phyloP scores from a whole-genome alignment of 148 eudicot genomes.

The Nyssa sinensis region DNA sequence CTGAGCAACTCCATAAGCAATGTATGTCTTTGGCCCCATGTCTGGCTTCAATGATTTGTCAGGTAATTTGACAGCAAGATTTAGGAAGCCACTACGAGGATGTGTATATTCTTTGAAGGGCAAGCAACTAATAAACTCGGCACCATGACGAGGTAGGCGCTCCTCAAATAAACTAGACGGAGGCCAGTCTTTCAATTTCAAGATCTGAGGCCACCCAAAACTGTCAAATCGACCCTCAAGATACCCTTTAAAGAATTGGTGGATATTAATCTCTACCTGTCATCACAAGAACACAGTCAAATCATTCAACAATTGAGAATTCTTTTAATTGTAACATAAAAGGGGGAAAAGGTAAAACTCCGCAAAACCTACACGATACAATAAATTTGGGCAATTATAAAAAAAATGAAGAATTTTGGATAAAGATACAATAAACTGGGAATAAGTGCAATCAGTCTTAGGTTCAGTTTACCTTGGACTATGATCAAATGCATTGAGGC shows the following conservation, averaged over 20 bases:
- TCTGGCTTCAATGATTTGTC: constrained; percentile 47
- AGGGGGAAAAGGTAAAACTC: not conserved
- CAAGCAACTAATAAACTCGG: constrained; percentile 57
- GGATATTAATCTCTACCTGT: constrained; percentile 46
- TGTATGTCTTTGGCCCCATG: constrained; percentile 74
- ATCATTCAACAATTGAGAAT: not conserved
- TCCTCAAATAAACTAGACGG: constrained; percentile 53
- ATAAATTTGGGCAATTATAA: not conserved
- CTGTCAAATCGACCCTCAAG: constrained; percentile 33
- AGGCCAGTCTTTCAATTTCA: constrained; percentile 79
- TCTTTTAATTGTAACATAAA: not conserved
- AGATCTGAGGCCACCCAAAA: constrained; percentile 45
- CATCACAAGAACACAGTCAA: not conserved
- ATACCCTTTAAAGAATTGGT: constrained; percentile 58
- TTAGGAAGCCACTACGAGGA: constrained; percentile 47
- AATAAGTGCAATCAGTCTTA: not conserved
- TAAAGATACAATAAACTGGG: not conserved
- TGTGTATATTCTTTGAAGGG: constrained; percentile 78
- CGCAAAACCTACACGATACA: not conserved
- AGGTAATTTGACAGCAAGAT: constrained; percentile 59
- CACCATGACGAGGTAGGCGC: constrained; percentile 62
- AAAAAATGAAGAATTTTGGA: not conserved
- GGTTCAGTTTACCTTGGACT: not conserved
- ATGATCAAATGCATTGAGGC: not conserved
- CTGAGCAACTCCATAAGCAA: constrained; percentile 64